A percentile compares a stretch with the other conserved stretches of the same genome.
Evolutionary conservation across 2,329 filamentous ascomycete genomes (phyloP).

Genomic region (Cladophialophora chaetospira): DNA sequence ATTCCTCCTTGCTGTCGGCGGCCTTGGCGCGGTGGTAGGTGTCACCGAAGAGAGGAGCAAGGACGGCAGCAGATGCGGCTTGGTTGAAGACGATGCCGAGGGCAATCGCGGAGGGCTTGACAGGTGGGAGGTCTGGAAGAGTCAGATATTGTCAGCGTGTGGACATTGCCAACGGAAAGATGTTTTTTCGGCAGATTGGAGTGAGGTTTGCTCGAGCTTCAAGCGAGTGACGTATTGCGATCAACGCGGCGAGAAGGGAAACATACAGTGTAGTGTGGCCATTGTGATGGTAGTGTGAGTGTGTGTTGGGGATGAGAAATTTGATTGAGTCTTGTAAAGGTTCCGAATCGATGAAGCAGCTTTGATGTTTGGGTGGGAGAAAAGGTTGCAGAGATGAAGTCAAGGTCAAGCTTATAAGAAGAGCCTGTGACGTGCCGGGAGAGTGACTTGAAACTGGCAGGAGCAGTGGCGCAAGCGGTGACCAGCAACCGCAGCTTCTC

Average conservation of each 20-base stretch:
- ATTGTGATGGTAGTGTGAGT: constrained; percentile 46
- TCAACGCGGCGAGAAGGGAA: background rate
- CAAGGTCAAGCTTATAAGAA: constrained; percentile 16
- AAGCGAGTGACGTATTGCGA: constrained; percentile 21
- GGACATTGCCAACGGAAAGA: background rate
- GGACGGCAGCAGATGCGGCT: constrained; percentile 80
- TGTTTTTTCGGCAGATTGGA: constrained; percentile 1
- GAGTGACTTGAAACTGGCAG: constrained; percentile 12
- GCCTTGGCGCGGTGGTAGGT: constrained; percentile 91
- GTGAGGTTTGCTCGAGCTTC: constrained; percentile 10
- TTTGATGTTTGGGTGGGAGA: constrained; percentile 13
- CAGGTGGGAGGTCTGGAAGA: constrained; percentile 67
- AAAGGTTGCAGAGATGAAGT: constrained; percentile 13
- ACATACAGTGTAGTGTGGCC: constrained; percentile 63
- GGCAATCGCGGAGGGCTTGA: constrained; percentile 97
- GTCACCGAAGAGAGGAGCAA: constrained; percentile 87
- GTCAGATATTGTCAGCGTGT: constrained; percentile 17
- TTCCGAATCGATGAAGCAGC: background rate
- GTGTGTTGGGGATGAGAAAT: background rate
- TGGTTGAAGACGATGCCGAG: constrained; percentile 97
- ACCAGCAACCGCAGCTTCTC: background rate
- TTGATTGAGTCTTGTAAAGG: background rate
- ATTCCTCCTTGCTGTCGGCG: constrained; percentile 95
- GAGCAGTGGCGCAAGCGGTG: constrained; percentile 1
- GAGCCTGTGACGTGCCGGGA: constrained; percentile 20